These are phyloP conservation scores for Torulaspora quercuum DNA, from an alignment of 805 yeast species.

Conservation along the genomic window DNA sequence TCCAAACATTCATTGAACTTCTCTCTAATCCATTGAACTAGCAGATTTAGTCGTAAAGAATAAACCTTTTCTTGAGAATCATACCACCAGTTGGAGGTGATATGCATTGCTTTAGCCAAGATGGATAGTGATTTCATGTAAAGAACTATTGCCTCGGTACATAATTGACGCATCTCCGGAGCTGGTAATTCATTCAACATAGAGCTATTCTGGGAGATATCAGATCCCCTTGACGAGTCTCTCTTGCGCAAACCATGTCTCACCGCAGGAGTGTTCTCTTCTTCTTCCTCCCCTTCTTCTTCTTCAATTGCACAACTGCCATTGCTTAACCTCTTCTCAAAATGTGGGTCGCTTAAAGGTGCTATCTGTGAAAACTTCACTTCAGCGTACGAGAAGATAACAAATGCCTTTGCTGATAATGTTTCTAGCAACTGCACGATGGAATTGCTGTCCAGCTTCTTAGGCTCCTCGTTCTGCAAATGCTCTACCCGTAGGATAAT, in stretches of 20 bases:
- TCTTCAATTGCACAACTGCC: conserved; percentile 39
- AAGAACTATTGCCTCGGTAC: conserved; percentile 82
- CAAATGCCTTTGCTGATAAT: conserved; percentile 86
- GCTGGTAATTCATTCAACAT: conserved; percentile 46
- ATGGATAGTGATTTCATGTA: conserved; percentile 81
- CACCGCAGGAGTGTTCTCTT: conserved; percentile 5
- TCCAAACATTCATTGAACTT: conserved; percentile 85
- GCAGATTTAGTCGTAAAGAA: conserved; percentile 50
- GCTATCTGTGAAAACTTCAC: conserved; percentile 82
- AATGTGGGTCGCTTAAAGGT: conserved; percentile 47
- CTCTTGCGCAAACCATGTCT: conserved; percentile 15
- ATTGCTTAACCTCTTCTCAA: conserved; percentile 27
- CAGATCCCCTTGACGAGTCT: conserved; percentile 10
- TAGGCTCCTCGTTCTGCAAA: conserved; percentile 13
- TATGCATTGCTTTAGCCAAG: conserved; percentile 79
- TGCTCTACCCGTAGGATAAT: conserved; percentile 31
- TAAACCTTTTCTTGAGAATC: conserved; percentile 41
- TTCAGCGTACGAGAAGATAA: conserved; percentile 83
- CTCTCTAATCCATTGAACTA: conserved; percentile 90
- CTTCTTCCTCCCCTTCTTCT: conserved; percentile 30
- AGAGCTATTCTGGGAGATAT: conserved; percentile 10
- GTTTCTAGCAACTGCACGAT: conserved; percentile 56
- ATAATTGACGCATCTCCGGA: conserved; percentile 51
- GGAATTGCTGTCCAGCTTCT: conserved; percentile 20
- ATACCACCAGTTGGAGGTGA: conserved; percentile 91